phyloP scores from a whole-genome alignment of 495 filamentous ascomycete genomes.

The Peziza echinospora region DNA sequence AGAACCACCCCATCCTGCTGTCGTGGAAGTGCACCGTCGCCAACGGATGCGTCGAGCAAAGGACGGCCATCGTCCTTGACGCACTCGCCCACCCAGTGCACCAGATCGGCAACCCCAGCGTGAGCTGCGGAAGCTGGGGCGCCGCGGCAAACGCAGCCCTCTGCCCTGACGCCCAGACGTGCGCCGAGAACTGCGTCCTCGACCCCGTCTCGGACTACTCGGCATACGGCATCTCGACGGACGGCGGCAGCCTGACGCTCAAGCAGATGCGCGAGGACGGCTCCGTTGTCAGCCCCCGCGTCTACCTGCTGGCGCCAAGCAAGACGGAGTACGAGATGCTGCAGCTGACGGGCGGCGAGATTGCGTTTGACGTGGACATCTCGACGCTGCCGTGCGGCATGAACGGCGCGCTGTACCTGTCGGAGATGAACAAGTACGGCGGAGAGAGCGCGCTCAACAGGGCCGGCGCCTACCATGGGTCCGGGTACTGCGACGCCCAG shows the following conservation, averaged over 20 bases:
- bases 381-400: conserved; percentile 39
- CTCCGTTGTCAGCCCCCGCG: conserved; percentile 28
- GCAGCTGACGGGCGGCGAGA: conserved; percentile 34
- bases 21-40: conserved; percentile 28
- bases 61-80: conserved; percentile 31
- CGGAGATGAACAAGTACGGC: conserved; percentile 37
- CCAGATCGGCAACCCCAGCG: conserved; percentile 19
- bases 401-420: conserved; percentile 47
- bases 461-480: conserved; percentile 41
- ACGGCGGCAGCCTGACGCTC: conserved; percentile 23
- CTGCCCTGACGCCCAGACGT: conserved; percentile 30
- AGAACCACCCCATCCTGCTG: conserved; percentile 29
- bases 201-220: conserved; percentile 27
- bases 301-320: conserved; percentile 36
- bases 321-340: conserved; percentile 38
- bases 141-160: conserved; percentile 24
- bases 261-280: conserved; percentile 25
- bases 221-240: conserved; percentile 25
- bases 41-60: conserved; percentile 25
- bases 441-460: conserved; percentile 34
- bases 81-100: conserved; percentile 29
- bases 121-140: conserved; percentile 23
- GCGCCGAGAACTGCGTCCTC: conserved; percentile 29
- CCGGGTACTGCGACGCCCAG: conserved; percentile 51
- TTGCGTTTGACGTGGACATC: conserved; percentile 42